Base-by-base conservation (phyloP, 2,329 filamentous ascomycete species). In the Ascochyta lentis region DNA sequence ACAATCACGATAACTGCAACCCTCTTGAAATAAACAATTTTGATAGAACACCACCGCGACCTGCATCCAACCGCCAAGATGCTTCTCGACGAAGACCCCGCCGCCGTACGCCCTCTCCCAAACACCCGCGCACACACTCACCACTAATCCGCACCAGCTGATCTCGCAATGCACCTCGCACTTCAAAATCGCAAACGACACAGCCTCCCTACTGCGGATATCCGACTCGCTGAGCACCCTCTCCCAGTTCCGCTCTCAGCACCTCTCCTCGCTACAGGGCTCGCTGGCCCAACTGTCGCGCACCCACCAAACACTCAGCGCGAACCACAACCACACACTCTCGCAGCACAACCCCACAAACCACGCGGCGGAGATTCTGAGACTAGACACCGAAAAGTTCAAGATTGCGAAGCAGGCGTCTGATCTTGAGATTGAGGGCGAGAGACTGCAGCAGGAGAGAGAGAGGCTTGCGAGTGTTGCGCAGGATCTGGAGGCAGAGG, bases 181-280 rank as follows among this genome's bases (percentile, higher is more conserved):
- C 83, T 99, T 99, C 86, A 95, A 96, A 80, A 96, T 94, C 70
- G 83, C 86, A 19, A 91, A 91, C 10, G 95, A 99, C 82, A 95
- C 92, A 72, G 82, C 87, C 63, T 90, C 91, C 59, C 86, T 98
- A 19, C 82, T 88, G 19, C 92, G 95, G 72, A 89, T 98, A 73
- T 86, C 87, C 75, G 91, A 93, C 74, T 94, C 91, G 1, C 84
- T 97, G 48, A 85, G 87, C 8, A 90, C 90, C 0, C 87, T 99
- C n/a, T 86, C 91, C 66, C 87, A 92, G 71, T 90, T 92, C 56
- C 92, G 95, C 72, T 86, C 91, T 56, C 82, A 92, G 46, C 90
- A 91, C 65, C 84, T 92, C 48, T 58, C 70, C 31, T 60, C 65
- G 13, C 73, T 77, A 29, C 67, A 74, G 46, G 56, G 62, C 6